Evolutionary conservation across 2,329 filamentous ascomycete genomes (phyloP), one percentile per base, ranked within the genome.

Genomic region (Cercospora janseana): DNA sequence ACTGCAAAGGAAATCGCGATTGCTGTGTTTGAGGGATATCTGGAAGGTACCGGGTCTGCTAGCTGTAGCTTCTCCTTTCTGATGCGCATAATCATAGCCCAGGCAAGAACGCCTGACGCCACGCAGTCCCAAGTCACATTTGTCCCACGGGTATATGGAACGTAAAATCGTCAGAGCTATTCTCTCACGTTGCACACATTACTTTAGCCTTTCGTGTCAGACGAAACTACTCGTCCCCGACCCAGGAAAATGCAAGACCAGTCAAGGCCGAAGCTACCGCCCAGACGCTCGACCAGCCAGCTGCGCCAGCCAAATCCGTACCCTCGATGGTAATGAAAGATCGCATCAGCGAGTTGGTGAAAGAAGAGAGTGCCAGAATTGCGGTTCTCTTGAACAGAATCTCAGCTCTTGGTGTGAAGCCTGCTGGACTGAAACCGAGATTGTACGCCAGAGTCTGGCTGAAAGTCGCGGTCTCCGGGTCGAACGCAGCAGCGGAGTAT

Each of bases 251-350:
- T 69, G 66, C 79, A 66, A 59, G 75, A 69, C 85, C 86, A 2
- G 81, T 79, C 46, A 84, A 64, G 9, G 78, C 66, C 3, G 81
- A 79, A 5, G 85, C 86, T 16, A 77, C 61, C n/a, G 80, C 80
- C 89, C 89, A 96, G 27, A 92, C 75, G 16, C 74, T 74, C 2
- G 87, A 83, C 76, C 90, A 97, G 0, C 79, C 80, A 3, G 76
- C 71, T 1, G 90, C 88, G 8, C 91, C 92, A 1, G 74, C 60
- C 3, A 80, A 56, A 61, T 91, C 86, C 8, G 88, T 81, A 4
- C 88, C 86, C 35, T 81, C 75, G 15, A 96, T 72, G 0, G 82
- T 86, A 47, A 82, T 75, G 38, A 77, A 79, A 18, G 83, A 80
- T 63, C 86, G 80, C 31, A 90, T 70, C 51, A 85, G 82, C 0